Evolutionary conservation across 805 yeast species (phyloP), one percentile per base, ranked within the genome.

Genomic region (Groenewaldozyma salmanticensis): DNA sequence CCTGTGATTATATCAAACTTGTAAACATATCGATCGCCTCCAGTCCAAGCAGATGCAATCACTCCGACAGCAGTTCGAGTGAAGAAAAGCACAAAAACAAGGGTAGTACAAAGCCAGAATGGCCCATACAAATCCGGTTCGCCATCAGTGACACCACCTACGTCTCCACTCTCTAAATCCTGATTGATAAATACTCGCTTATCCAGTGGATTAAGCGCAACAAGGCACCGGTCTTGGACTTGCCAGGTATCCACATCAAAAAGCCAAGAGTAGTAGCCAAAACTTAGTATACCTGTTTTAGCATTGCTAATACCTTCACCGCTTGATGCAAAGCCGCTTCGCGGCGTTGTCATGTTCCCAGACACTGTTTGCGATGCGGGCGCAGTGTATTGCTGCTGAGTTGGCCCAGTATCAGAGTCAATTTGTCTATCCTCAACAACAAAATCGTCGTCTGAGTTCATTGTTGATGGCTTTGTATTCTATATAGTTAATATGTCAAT

Each of bases 81-180:
- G 43, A 86, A 77, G 61, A 87, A 87, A 57, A 84, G 67, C 24
- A 79, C 65, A 48, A 83, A 75, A 1, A 84, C 75, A 38, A 85
- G 74, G 0, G 95, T 81, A 0, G 87, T 86, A 9, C 90, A 82
- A 34, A 88, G 77, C 97, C 97, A 88, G 16, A 86, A 66, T 5
- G 94, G 81, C 0, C 96, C 96, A 58, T 86, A 90, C 40, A 88
- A 62, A 53, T 88, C 97, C 2, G 80, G 75, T 40, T 48, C 43
- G 13, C 68, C 66, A 31, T 68, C 68, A 50, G 66, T 49, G 4
- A 48, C 38, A 11, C 35, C 47, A 61, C 68, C 27, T 21, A 54
- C 52, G 13, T 59, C 54, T 46, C 47, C 43, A 24, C 41, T 38
- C 17, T 38, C 40, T 24, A 52, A 57, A 21, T 54, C 50, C 17